Evolutionary conservation across 1,139 yeast species (phyloP).

Genomic region (Schwanniomyces etchellsii): DNA sequence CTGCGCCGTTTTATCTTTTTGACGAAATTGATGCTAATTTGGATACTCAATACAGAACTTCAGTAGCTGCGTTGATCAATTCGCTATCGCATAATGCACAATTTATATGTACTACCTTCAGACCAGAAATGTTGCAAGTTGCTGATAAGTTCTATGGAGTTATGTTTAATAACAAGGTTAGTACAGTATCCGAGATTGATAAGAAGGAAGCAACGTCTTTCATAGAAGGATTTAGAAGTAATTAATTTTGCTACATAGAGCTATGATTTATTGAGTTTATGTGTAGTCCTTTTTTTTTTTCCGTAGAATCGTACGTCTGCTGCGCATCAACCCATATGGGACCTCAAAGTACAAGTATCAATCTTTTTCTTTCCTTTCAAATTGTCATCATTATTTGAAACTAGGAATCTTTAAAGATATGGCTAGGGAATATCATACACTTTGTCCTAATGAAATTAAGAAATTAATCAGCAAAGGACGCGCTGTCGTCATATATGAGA

Average conservation of each 20-base stretch:
- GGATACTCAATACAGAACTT: conserved; percentile 85
- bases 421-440: no score
- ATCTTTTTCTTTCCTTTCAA: no score
- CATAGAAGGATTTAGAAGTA: conserved; percentile 51
- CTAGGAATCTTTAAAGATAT: no score
- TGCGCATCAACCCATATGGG: no score
- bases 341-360: no score
- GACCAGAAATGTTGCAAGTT: conserved; percentile 86
- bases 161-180: conserved; percentile 75
- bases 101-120: conserved; percentile 91
- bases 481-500: conserved; percentile 61
- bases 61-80: conserved; percentile 76
- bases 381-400: no score
- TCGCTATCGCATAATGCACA: conserved; percentile 67
- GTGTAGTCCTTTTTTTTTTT: no score
- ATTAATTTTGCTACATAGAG: background rate
- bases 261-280: no score
- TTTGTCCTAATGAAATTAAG: conserved; percentile 18
- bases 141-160: conserved; percentile 90
- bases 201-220: conserved; percentile 73
- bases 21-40: conserved; percentile 96
- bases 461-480: conserved; percentile 62
- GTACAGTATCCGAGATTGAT: conserved; percentile 67
- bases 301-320: no score
- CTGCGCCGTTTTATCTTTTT: conserved; percentile 93